Evolutionary conservation across 352 stramenopile genomes (phyloP), one percentile per base, ranked within the genome.

Genomic region (Globisporangium barbulae): DNA sequence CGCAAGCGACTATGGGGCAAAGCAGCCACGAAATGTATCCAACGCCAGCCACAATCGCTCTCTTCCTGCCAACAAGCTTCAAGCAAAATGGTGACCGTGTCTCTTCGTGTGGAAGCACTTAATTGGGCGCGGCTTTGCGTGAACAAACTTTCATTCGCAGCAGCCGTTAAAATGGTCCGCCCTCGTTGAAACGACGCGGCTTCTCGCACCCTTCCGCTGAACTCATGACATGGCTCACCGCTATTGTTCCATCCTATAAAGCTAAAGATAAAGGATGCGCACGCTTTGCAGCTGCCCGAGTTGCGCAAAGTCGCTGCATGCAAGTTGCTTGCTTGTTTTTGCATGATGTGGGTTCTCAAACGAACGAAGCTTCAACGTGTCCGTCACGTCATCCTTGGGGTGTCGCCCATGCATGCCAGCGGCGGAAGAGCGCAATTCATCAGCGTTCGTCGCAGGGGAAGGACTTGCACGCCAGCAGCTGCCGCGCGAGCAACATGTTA

Each of bases 401-500:
- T 70, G 25, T 82, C 72, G 1, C 76, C 73, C 39, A 64, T 79
- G 33, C 83, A 28, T 28, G 25, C 25, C 2, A 28, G 63, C 54
- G 84, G 68, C 19, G 76, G 75, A 28, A 83, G 69, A 0, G 58
- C 56, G 56, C 47, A 53, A 13, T 57, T 62, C 74, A 76, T 2
- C 1, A 8, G 17, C 1, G n/a, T 2, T 21, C 33, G 7, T 44
- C 70, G 73, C 25, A 86, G 13, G 80, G 76, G 67, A 91, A 90
- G 31, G 83, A 79, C 47, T 91, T 91, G 53, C 73, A 59, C 19
- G 90, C 89, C 21, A 97, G 64, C 48, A 96, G 60, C n/a, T 70
- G 78, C 56, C 96, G 72, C 54, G 85, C 78, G 19, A 96, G 67
- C 44, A 96, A 64, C 44, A 80, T 83, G 56, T 97, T 85, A 33